A percentile compares a stretch with the other conserved stretches of the same genome.
Evolutionary conservation across 2,329 filamentous ascomycete species (phyloP).

Genomic region (Dactylellina drechsleri): DNA sequence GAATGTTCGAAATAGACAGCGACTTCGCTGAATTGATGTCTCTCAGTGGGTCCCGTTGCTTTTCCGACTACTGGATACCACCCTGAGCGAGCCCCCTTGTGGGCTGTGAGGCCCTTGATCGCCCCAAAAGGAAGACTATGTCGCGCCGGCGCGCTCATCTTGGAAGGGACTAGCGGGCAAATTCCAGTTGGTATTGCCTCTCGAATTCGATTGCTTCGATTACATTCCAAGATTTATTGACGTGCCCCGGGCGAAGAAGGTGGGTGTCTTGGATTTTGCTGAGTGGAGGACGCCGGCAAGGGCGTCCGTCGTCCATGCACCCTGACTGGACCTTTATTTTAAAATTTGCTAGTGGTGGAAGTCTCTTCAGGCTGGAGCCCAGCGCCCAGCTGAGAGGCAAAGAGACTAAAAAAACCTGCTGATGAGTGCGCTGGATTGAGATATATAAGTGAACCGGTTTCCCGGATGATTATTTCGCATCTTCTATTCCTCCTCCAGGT

Average conservation of each 20-base stretch:
- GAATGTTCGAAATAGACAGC: slow-evolving; percentile 1
- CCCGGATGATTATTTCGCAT: slow-evolving; percentile 1
- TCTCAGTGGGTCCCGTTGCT: slow-evolving; percentile 20
- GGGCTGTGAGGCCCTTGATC: slow-evolving; percentile 42
- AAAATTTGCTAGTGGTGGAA: slow-evolving; percentile 37
- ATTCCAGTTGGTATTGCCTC: not conserved
- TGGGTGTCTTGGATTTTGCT: not conserved
- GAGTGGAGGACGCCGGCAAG: slow-evolving; percentile 14
- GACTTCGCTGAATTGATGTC: not conserved
- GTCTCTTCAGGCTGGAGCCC: slow-evolving; percentile 16
- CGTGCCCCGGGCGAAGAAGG: slow-evolving; percentile 27
- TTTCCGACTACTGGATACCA: slow-evolving; percentile 31
- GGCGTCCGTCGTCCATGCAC: not conserved
- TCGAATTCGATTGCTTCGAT: not conserved
- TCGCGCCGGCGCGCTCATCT: slow-evolving; percentile 34
- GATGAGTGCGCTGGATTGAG: not conserved
- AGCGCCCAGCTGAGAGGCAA: not conserved
- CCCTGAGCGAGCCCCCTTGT: slow-evolving; percentile 30
- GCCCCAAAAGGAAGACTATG: slow-evolving; percentile 22
- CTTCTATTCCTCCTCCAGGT: slow-evolving; percentile 11
- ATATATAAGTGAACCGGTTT: slow-evolving; percentile 43
- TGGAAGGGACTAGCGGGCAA: slow-evolving; percentile 28
- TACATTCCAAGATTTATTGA: slow-evolving; percentile 34
- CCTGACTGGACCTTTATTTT: slow-evolving; percentile 31
- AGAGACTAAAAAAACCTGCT: slow-evolving; percentile 13